A percentile compares a stretch with the other conserved stretches of the same genome.
Evolutionary conservation across 2,329 filamentous ascomycete genomes (phyloP).

Genomic region (Dactylellina sp.): DNA sequence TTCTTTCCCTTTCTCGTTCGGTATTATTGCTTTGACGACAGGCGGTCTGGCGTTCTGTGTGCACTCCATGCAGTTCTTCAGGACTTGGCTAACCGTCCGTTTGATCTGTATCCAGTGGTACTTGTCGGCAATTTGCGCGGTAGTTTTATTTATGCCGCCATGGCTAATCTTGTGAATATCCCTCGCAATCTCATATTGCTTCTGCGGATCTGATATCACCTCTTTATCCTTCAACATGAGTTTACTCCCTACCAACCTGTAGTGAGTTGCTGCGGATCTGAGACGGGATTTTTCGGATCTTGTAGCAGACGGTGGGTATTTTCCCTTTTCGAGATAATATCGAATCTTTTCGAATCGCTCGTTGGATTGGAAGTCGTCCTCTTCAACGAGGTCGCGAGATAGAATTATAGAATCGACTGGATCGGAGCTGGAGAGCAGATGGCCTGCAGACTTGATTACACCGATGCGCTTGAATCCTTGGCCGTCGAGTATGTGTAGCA

Average conservation of each 20-base stretch:
- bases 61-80: constrained; percentile 89
- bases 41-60: constrained; percentile 79
- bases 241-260: constrained; percentile 80
- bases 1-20: constrained; percentile 29
- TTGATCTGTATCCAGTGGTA: constrained; percentile 99
- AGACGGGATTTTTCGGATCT: constrained; percentile 95
- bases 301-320: constrained; percentile 93
- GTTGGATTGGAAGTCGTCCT: constrained; percentile 76
- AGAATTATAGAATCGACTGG: constrained; percentile 72
- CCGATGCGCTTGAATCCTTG: constrained; percentile 80
- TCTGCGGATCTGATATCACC: constrained; percentile 88
- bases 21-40: constrained; percentile 55
- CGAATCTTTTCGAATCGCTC: constrained; percentile 99
- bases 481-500: constrained; percentile 78
- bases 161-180: constrained; percentile 80
- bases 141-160: constrained; percentile 98
- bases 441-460: constrained; percentile 71
- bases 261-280: constrained; percentile 92
- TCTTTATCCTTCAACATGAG: constrained; percentile 98
- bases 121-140: constrained; percentile 88
- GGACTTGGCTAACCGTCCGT: constrained; percentile 93
- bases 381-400: constrained; percentile 68
- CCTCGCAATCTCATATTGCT: constrained; percentile 89
- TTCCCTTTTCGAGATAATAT: constrained; percentile 93
- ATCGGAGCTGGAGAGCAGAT: constrained; percentile 68